Percentiles rank a stretch among this genome's conserved stretches.
Evolutionary conservation across 164 flowering plant genomes (phyloP).

Genomic region (Berberis vulgaris): DNA sequence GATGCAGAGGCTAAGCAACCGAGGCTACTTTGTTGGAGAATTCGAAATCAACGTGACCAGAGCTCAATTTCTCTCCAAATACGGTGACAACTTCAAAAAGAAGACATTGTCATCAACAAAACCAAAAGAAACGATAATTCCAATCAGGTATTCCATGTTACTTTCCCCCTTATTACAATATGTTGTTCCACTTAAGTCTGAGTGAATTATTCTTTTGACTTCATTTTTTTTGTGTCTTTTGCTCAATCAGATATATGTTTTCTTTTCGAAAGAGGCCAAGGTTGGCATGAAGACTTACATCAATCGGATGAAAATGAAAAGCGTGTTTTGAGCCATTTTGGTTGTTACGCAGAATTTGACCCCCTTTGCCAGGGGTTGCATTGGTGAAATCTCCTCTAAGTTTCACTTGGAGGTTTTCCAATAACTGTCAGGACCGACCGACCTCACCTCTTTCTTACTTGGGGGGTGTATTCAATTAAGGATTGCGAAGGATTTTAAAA

Average conservation of each 20-base stretch:
- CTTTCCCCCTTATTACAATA: no score
- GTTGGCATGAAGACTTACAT: constrained; percentile 80
- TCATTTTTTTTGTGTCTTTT: no score
- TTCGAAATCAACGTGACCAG: constrained; percentile 55
- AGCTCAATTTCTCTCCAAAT: constrained; percentile 39
- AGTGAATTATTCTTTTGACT: no score
- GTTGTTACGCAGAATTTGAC: constrained; percentile 70
- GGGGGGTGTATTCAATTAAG: no score
- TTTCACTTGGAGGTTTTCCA: constrained; percentile 81
- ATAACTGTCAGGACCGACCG: no score
- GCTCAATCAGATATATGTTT: constrained; percentile 56
- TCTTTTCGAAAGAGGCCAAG: constrained; percentile 77
- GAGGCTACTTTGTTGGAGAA: constrained; percentile 61
- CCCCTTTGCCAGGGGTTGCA: constrained; percentile 58
- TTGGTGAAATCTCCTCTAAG: constrained; percentile 47
- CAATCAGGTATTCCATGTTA: constrained; percentile 32
- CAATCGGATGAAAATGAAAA: constrained; percentile 70
- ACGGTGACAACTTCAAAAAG: constrained; percentile 60
- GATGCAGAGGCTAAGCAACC: constrained; percentile 71
- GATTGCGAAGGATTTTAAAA: no score
- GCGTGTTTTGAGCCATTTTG: constrained; percentile 64
- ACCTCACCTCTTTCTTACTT: no score
- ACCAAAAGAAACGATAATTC: constrained; percentile 29
- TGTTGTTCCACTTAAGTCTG: no score
- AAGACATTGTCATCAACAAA: constrained; percentile 61